A percentile compares a stretch with the other conserved stretches of the same genome.
Evolutionary conservation across 306 rosid genomes (phyloP).

Genomic region (Corylus americana): DNA sequence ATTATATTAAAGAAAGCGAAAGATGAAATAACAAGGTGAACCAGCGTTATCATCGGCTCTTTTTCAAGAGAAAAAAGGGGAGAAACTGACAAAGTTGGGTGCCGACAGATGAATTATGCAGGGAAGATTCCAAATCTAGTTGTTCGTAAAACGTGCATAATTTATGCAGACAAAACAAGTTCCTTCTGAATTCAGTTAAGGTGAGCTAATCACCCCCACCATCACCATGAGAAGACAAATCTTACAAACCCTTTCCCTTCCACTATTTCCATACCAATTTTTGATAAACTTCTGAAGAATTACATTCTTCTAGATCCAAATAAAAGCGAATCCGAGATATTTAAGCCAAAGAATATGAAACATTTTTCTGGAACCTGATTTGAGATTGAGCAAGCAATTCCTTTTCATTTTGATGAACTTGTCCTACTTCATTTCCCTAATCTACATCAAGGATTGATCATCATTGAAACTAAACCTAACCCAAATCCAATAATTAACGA

Average conservation of each 20-base stretch:
- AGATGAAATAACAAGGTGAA: not conserved
- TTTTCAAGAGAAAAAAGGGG: not conserved
- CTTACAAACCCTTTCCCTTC: not conserved
- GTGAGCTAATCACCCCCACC: not conserved
- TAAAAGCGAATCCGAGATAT: not conserved
- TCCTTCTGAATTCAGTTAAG: not conserved
- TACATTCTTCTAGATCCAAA: too few relatives aligned
- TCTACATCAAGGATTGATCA: not conserved
- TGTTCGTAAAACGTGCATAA: not conserved
- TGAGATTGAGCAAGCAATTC: not conserved
- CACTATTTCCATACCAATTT: not conserved
- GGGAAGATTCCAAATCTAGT: slow-evolving; percentile 5
- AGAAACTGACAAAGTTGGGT: slow-evolving; percentile 12
- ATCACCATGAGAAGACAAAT: not conserved
- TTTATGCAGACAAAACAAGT: not conserved
- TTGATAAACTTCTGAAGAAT: not conserved
- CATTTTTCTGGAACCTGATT: not conserved
- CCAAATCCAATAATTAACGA: slow-evolving; percentile 14
- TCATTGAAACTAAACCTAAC: not conserved
- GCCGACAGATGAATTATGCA: not conserved
- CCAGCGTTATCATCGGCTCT: not conserved
- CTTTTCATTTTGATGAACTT: not conserved
- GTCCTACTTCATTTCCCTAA: not conserved
- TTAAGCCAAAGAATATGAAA: not conserved
- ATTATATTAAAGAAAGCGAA: not conserved